phyloP scores from a whole-genome alignment of 2,329 filamentous ascomycete genomes.

The Scytalidium lignicola region DNA sequence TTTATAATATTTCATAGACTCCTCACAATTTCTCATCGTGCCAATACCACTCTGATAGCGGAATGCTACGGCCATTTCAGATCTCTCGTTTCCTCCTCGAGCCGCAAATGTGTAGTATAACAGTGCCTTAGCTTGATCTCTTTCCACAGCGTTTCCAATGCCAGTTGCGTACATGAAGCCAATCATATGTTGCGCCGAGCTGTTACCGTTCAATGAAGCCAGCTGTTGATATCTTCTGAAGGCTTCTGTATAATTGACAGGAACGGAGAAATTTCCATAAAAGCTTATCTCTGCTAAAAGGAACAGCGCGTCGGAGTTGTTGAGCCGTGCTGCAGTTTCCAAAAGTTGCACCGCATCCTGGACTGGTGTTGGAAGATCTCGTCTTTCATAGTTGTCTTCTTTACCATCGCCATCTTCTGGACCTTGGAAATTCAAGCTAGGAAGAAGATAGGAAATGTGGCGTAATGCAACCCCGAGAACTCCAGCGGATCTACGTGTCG shows the following conservation, averaged over 20 bases:
- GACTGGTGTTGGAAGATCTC: slow-evolving; percentile 45
- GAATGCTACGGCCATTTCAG: slow-evolving; percentile 91
- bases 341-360: slow-evolving; percentile 53
- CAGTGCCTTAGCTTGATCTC: slow-evolving; percentile 85
- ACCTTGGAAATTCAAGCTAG: slow-evolving; percentile 60
- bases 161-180: slow-evolving; percentile 95
- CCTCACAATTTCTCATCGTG: slow-evolving; percentile 78
- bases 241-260: slow-evolving; percentile 71
- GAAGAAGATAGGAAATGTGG: slow-evolving; percentile 58
- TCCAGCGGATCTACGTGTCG: slow-evolving; percentile 47
- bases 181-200: slow-evolving; percentile 91
- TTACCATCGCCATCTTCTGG: slow-evolving; percentile 32
- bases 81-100: slow-evolving; percentile 71
- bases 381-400: slow-evolving; percentile 10
- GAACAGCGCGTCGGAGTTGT: slow-evolving; percentile 77
- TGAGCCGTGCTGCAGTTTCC: slow-evolving; percentile 48
- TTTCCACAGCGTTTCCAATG: slow-evolving; percentile 71
- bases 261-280: slow-evolving; percentile 88
- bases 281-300: slow-evolving; percentile 93
- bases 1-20: slow-evolving; percentile 84
- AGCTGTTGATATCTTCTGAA: slow-evolving; percentile 79
- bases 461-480: slow-evolving; percentile 51
- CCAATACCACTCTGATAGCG: slow-evolving; percentile 82
- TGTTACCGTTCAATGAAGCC: slow-evolving; percentile 74
- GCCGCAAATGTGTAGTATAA: slow-evolving; percentile 95